Evolutionary conservation across 305 asterid genomes (phyloP).

Genomic region (Rubia peregrina): DNA sequence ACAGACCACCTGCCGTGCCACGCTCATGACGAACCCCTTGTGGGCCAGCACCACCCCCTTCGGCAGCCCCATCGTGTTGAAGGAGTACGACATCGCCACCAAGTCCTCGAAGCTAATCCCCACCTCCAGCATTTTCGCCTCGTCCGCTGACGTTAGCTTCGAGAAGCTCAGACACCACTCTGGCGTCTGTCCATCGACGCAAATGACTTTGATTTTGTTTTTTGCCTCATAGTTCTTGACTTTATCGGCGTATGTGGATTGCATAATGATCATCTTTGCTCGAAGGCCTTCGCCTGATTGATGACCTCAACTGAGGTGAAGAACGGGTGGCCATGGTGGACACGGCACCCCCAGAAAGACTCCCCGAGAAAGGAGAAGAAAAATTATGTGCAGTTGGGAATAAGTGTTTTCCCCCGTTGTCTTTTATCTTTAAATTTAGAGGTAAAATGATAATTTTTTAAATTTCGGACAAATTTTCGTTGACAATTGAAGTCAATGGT

Average conservation of each 20-base stretch:
- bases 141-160: constrained; percentile 40
- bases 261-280: constrained; percentile 49
- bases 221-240: constrained; percentile 39
- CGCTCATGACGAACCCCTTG: constrained; percentile 63
- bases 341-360: constrained; percentile 61
- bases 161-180: constrained; percentile 52
- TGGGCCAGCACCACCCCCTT: constrained; percentile 92
- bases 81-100: constrained; percentile 81
- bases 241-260: constrained; percentile 40
- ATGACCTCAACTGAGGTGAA: constrained; percentile 56
- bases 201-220: constrained; percentile 33
- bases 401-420: no score
- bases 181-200: constrained; percentile 32
- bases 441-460: no score
- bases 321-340: constrained; percentile 73
- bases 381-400: constrained; percentile 65
- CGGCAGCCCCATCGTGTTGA: constrained; percentile 86
- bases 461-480: no score
- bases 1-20: constrained; percentile 87
- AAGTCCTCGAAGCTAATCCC: constrained; percentile 52
- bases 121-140: constrained; percentile 42
- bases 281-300: constrained; percentile 62
- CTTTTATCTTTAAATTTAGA: no score
- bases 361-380: constrained; percentile 71
- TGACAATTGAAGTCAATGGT: no score